Conservation (phyloP, 352 stramenopile species). For the Globisporangium okanoganense region DNA sequence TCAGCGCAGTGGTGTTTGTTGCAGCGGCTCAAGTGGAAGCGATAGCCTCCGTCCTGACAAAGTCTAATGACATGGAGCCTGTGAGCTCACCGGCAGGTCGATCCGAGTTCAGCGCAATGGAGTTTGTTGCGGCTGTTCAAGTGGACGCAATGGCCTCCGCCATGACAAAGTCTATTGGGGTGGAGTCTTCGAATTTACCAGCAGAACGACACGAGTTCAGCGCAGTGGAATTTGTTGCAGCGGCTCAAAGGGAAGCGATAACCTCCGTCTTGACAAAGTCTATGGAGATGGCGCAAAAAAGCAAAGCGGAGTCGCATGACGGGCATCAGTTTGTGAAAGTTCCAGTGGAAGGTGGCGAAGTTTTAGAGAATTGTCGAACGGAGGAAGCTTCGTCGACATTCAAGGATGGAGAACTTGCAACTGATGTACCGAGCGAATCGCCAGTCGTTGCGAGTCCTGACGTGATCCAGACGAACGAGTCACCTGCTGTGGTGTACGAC, state of each 20-base stretch:
- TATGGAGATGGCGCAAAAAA: background rate
- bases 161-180: background rate
- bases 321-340: background rate
- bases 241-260: no score
- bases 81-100: no score
- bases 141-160: conserved; percentile 1
- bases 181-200: no score
- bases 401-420: background rate
- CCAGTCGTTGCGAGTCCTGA: background rate
- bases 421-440: background rate
- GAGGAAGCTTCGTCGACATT: background rate
- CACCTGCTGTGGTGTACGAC: background rate
- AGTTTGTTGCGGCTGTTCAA: conserved; percentile 5
- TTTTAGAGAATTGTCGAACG: background rate
- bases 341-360: background rate
- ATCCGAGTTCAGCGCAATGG: background rate
- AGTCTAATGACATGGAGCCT: no score
- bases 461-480: no score
- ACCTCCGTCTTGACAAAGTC: no score
- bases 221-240: no score
- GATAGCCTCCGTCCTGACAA: no score
- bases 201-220: no score
- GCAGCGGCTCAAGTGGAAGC: no score
- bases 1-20: no score
- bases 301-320: background rate